Evolutionary conservation across 352 stramenopile species (phyloP).

Genomic region (Pythium aphanidermatum): DNA sequence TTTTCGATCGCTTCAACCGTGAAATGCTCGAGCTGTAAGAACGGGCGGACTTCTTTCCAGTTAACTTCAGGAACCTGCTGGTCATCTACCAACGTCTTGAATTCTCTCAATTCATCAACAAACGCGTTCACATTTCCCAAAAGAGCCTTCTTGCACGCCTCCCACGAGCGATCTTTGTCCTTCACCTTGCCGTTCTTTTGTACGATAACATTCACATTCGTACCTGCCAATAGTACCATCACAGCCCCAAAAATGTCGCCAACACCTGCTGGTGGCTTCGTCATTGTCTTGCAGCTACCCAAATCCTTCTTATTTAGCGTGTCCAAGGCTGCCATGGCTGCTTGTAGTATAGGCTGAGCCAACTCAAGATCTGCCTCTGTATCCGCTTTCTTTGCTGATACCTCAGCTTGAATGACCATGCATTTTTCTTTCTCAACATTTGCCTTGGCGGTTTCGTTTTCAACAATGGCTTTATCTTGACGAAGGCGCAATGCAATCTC

Average conservation of each 20-base stretch:
- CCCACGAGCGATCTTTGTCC: constrained; percentile 92
- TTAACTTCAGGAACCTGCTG: constrained; percentile 66
- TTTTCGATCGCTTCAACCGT: constrained; percentile 79
- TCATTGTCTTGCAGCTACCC: constrained; percentile 90
- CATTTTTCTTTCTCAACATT: constrained; percentile 90
- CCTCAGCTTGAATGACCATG: constrained; percentile 89
- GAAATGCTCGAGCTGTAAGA: constrained; percentile 74
- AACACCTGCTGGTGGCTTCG: constrained; percentile 83
- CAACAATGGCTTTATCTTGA: constrained; percentile 90
- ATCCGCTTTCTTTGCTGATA: constrained; percentile 84
- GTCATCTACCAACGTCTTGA: constrained; percentile 62
- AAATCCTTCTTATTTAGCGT: constrained; percentile 89
- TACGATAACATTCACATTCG: constrained; percentile 60
- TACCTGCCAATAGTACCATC: constrained; percentile 65
- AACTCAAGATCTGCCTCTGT: constrained; percentile 70
- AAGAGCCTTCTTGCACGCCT: constrained; percentile 90
- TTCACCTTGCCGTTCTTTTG: constrained; percentile 94
- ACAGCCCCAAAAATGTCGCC: constrained; percentile 83
- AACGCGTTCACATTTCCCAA: constrained; percentile 92
- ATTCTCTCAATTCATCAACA: constrained; percentile 88
- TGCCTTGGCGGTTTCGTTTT: constrained; percentile 88
- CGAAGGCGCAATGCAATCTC: constrained; percentile 89
- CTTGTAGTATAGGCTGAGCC: constrained; percentile 76
- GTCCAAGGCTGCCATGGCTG: constrained; percentile 86
- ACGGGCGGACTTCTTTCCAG: constrained; percentile 79